Percentiles rank a stretch among this genome's conserved stretches.
Evolutionary conservation across 441 rosid species (phyloP).

Genomic region (Syzygium syzygioides): DNA sequence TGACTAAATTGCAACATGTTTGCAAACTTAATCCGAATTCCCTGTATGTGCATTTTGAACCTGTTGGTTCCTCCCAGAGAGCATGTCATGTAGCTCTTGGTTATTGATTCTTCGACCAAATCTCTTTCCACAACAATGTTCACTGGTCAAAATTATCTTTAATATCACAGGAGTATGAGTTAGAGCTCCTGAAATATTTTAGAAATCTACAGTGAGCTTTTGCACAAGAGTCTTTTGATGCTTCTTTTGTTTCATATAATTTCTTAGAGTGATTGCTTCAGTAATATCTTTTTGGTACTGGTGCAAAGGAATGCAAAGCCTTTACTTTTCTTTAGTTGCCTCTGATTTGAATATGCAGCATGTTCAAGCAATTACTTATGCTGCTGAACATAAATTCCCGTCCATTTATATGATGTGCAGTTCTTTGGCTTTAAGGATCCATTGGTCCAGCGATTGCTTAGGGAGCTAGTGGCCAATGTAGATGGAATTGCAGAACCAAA

Average conservation of each 20-base stretch:
- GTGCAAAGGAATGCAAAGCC: not conserved
- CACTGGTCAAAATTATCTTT: not conserved
- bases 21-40: not conserved
- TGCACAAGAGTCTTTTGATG: not conserved
- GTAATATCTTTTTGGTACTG: not conserved
- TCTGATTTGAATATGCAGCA: not conserved
- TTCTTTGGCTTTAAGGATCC: constrained; percentile 85
- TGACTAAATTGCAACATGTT: not conserved
- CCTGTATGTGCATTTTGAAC: not conserved
- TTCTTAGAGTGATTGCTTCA: not conserved
- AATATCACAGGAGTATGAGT: not conserved
- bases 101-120: not conserved
- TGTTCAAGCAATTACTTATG: not conserved
- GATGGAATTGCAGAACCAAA: constrained; percentile 41
- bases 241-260: not conserved
- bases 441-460: constrained; percentile 73
- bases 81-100: not conserved
- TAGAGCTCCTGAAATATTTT: not conserved
- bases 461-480: constrained; percentile 69
- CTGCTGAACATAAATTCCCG: constrained; percentile 2
- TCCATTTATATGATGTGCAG: constrained; percentile 36
- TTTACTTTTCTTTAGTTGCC: not conserved
- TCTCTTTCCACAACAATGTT: not conserved
- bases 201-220: not conserved
- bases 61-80: not conserved